phyloP scores from a whole-genome alignment of 108 stramenopile species.

The Skeletonema costatum region DNA sequence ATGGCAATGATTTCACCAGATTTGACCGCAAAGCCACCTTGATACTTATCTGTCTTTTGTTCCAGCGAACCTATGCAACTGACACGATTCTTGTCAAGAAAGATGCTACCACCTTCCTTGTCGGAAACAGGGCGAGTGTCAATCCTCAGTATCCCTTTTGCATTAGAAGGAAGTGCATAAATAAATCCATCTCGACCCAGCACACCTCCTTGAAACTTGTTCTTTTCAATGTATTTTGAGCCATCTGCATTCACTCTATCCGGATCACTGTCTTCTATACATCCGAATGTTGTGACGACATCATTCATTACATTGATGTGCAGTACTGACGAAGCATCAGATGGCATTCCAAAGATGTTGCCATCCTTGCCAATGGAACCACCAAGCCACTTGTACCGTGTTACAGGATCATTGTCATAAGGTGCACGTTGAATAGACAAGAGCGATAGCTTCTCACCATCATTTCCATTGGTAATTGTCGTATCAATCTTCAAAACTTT shows the following conservation, averaged over 20 bases:
- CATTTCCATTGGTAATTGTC: slow-evolving; percentile 12
- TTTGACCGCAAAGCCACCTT: slow-evolving; percentile 51
- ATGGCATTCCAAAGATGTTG: slow-evolving; percentile 84
- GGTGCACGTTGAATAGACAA: slow-evolving; percentile 58
- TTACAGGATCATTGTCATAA: slow-evolving; percentile 53
- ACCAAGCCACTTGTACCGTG: slow-evolving; percentile 86
- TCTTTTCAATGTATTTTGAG: slow-evolving; percentile 46
- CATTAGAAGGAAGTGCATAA: slow-evolving; percentile 79
- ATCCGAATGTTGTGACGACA: slow-evolving; percentile 38
- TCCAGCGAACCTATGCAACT: slow-evolving; percentile 67
- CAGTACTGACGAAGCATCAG: slow-evolving; percentile 67
- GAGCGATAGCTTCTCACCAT: slow-evolving; percentile 1
- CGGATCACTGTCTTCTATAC: neutral
- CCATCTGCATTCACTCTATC: neutral
- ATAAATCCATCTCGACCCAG: slow-evolving; percentile 71
- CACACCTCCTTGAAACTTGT: slow-evolving; percentile 88
- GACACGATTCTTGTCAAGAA: slow-evolving; percentile 41
- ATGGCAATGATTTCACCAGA: slow-evolving; percentile 28
- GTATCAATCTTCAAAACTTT: slow-evolving; percentile 74
- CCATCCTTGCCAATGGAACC: slow-evolving; percentile 76
- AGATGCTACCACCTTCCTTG: neutral
- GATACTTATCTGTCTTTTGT: slow-evolving; percentile 77
- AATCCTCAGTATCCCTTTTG: slow-evolving; percentile 63
- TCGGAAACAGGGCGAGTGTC: slow-evolving; percentile 36
- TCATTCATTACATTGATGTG: slow-evolving; percentile 27